Base-by-base conservation (phyloP, 1,139 yeast species). In the Citeromyces hawaiiensis region DNA sequence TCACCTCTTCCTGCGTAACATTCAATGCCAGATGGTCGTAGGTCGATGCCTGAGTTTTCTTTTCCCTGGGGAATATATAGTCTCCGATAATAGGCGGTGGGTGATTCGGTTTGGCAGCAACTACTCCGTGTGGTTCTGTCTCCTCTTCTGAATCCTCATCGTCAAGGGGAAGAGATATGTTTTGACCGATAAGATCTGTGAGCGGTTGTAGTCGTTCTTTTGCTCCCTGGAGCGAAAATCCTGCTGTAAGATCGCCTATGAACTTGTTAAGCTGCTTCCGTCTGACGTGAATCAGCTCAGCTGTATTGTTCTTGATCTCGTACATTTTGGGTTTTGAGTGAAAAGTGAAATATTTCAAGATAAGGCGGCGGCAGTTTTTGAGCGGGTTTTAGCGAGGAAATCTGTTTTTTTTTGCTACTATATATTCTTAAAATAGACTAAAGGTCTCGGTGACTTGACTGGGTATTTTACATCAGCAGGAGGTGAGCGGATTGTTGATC, bases 191-290 rank as follows among this genome's bases (percentile, higher is more conserved):
- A 16, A 71, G 58, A 42, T 67, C 72, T 15, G 76, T 66, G 39
- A 75, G 55, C 0, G 78, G 75, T 49, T 71, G 77, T 36, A 79
- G 62, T 34, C 80, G 53, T 35, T 74, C 80, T 15, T 73, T 57
- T 1, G 81, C 79, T 9, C 72, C 61, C 18, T 66, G 61, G 16
- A 75, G 57, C 9, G 76, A 68, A 33, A 70, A 59, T 3, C 81
- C 81, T 36, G 63, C 52, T 39, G 66, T 64, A 47, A 75, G 59
- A 47, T 75, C 81, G 39, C 63, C 61, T 33, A 75, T 56, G 39
- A 75, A 61, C 17, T 63, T 67, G 31, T 64, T 59, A 62, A 75
- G 63, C 46, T 73, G 80, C 34, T 52, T 52, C 34, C 54, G 44
- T 35, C 40, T 47, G 27, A 23, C 27, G 9, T 23, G 5, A 3